A percentile compares a stretch with the other conserved stretches of the same genome.
These are phyloP conservation scores for Citropsis articulata DNA, from an alignment of 345 rosid genomes.

Conservation along the genomic window DNA sequence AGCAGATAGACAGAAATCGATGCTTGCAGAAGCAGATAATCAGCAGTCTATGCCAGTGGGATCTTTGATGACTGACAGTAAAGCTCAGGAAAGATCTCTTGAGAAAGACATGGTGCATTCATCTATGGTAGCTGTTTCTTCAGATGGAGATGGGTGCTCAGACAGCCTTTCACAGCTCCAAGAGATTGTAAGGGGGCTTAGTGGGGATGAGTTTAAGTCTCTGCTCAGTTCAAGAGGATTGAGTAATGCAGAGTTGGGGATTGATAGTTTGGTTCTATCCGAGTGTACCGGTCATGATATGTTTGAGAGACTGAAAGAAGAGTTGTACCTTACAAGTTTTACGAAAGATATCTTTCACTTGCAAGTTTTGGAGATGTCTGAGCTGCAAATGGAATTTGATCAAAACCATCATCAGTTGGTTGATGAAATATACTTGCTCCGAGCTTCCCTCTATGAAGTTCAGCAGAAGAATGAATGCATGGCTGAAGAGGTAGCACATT, in stretches of 20 bases:
- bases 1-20: constrained; percentile 23
- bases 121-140: constrained; percentile 23
- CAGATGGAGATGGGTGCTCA: constrained; percentile 26
- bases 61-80: constrained; percentile 29
- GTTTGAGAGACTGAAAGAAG: constrained; percentile 56
- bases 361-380: constrained; percentile 63
- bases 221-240: constrained; percentile 47
- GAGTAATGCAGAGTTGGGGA: constrained; percentile 27
- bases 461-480: constrained; percentile 41
- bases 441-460: constrained; percentile 38
- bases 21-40: constrained; percentile 26
- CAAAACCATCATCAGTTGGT: constrained; percentile 33
- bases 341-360: constrained; percentile 49
- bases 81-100: constrained; percentile 36
- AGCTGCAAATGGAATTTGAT: constrained; percentile 43
- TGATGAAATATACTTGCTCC: constrained; percentile 47
- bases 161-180: constrained; percentile 45
- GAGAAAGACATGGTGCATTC: constrained; percentile 21
- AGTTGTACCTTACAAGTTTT: constrained; percentile 48
- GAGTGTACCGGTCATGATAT: constrained; percentile 19
- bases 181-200: constrained; percentile 45
- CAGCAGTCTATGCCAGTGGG: constrained; percentile 36
- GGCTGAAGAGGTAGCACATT: constrained; percentile 48
- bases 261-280: constrained; percentile 9
- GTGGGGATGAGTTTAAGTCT: constrained; percentile 49